phyloP scores from a whole-genome alignment of 2,329 filamentous ascomycete genomes.

The Thielaviopsis musarum region DNA sequence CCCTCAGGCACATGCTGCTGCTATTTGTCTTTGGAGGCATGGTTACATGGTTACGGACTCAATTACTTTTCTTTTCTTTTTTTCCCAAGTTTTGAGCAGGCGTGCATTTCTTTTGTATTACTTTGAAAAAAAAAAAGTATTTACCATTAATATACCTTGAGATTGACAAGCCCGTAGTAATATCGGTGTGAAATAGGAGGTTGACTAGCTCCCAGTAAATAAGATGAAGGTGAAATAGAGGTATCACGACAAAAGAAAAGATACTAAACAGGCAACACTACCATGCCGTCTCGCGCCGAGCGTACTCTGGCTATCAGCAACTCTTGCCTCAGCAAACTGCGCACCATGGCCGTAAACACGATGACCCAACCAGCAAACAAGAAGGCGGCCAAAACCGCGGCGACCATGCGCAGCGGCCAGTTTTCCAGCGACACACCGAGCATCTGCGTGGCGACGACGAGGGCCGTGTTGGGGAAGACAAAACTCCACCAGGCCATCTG shows the following conservation, averaged over 20 bases:
- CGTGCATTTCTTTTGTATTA: too few species aligned
- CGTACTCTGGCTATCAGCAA: not conserved
- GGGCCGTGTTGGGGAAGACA: constrained; percentile 63
- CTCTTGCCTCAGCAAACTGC: constrained; percentile 25
- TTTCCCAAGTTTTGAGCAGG: too few species aligned
- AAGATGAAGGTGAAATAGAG: not conserved
- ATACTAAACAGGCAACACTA: not conserved
- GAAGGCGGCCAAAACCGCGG: constrained; percentile 47
- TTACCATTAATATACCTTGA: too few species aligned
- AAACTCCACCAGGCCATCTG: constrained; percentile 80
- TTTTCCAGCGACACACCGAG: constrained; percentile 46
- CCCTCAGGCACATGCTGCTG: too few species aligned
- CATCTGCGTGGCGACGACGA: constrained; percentile 58
- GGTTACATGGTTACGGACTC: too few species aligned
- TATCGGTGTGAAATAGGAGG: too few species aligned
- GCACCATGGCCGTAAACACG: constrained; percentile 54
- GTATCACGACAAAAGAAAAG: not conserved
- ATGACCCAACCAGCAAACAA: constrained; percentile 51
- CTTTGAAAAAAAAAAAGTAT: too few species aligned
- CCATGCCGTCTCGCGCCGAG: not conserved
- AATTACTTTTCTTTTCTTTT: too few species aligned
- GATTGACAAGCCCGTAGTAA: too few species aligned
- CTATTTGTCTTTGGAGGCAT: too few species aligned
- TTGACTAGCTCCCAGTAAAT: too few species aligned
- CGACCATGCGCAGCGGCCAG: constrained; percentile 45